phyloP scores from a whole-genome alignment of 305 asterid genomes.

The Rubia tinctorum region DNA sequence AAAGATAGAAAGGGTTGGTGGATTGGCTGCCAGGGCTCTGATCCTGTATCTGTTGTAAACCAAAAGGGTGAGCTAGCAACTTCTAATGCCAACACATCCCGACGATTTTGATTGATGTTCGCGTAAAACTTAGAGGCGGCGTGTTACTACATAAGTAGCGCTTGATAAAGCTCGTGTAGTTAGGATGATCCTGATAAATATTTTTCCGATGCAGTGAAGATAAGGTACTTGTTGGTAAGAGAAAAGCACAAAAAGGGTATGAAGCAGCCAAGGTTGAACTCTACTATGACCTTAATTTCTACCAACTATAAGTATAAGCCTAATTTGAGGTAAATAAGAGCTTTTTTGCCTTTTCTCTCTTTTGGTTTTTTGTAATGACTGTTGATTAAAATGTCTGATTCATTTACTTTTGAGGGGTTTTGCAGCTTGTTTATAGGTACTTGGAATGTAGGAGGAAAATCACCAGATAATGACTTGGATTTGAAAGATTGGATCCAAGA shows the following conservation, averaged over 20 bases:
- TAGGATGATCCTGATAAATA: neutral
- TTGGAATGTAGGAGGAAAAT: slow-evolving; percentile 9
- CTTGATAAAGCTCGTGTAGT: neutral
- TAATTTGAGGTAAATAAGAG: neutral
- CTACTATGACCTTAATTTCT: neutral
- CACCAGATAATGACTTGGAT: slow-evolving; percentile 3
- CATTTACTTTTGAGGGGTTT: neutral
- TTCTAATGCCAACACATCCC: too few relatives aligned
- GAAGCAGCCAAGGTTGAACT: slow-evolving; percentile 1
- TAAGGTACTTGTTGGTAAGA: neutral
- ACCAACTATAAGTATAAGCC: neutral
- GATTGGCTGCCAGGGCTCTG: slow-evolving; percentile 5
- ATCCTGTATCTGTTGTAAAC: neutral
- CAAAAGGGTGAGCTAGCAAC: neutral
- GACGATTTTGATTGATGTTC: too few relatives aligned
- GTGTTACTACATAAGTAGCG: neutral
- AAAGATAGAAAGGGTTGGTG: neutral
- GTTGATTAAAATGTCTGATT: neutral
- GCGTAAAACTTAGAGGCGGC: neutral
- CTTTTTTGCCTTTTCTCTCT: neutral
- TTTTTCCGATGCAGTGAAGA: neutral
- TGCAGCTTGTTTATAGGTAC: slow-evolving; percentile 4
- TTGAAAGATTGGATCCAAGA: slow-evolving; percentile 4
- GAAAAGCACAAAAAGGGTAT: slow-evolving; percentile 1
- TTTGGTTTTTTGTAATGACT: neutral